These are phyloP conservation scores for Fusarium sacchari DNA, from an alignment of 2,329 filamentous ascomycete genomes.

Conservation along the genomic window DNA sequence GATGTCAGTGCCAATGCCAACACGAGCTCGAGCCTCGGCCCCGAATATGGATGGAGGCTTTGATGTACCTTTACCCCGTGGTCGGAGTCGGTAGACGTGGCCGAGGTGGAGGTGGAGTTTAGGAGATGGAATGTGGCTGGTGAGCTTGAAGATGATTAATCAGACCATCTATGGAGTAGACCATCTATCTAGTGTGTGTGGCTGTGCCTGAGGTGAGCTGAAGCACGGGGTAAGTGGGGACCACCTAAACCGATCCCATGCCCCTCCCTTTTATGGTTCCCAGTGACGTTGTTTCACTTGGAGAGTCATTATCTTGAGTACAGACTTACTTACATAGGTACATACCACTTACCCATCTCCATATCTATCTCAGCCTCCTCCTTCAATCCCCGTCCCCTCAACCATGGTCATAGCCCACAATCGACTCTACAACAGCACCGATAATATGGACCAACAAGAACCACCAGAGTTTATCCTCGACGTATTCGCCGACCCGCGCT, in stretches of 20 bases:
- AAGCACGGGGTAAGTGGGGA: constrained; percentile 25
- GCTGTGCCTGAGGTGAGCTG: not conserved
- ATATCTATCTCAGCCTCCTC: constrained; percentile 3
- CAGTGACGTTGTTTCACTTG: constrained; percentile 21
- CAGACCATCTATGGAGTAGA: no score
- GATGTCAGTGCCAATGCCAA: constrained; percentile 15
- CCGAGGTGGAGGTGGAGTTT: constrained; percentile 10
- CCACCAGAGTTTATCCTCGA: constrained; percentile 93
- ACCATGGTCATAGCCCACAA: constrained; percentile 40
- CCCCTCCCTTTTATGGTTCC: constrained; percentile 17
- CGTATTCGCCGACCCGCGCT: constrained; percentile 89
- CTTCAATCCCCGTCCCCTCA: constrained; percentile 2
- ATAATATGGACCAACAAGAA: constrained; percentile 59
- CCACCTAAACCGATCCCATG: constrained; percentile 8
- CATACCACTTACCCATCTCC: not conserved
- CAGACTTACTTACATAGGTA: not conserved
- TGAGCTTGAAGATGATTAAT: not conserved
- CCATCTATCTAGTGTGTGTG: no score
- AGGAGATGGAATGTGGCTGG: not conserved
- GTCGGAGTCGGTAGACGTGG: constrained; percentile 12
- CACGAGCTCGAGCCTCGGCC: constrained; percentile 22
- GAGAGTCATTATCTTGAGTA: constrained; percentile 1
- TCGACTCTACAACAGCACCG: constrained; percentile 31
- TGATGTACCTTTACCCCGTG: constrained; percentile 14
- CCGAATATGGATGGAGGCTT: constrained; percentile 25